Evolutionary conservation across 2,329 filamentous ascomycete genomes (phyloP), one percentile per base, ranked within the genome.

Genomic region (Sporothrix curviconia): DNA sequence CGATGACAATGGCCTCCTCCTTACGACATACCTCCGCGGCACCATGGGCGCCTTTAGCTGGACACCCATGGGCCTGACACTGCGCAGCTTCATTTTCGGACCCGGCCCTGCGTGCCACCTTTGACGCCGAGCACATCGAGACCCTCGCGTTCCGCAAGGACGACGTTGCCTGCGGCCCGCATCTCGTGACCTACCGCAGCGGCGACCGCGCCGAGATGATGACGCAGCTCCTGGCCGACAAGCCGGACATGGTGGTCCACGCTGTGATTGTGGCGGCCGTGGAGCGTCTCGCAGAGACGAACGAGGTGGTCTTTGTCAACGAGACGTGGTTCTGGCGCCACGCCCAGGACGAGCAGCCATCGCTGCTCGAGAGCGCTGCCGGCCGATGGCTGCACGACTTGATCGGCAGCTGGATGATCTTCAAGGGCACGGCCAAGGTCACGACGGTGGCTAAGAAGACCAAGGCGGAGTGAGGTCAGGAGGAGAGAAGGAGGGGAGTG

Each of bases 301-400:
- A 55, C 1, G 40, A 50, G 12, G 59, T 68, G 25, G 62, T 68
- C 7, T 69, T 73, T 50, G 63, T 70, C 46, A 72, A 71, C 57
- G 70, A 73, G 65, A 71, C 71, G n/a, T 72, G 70, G 71, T 68
- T 71, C 67, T 73, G 70, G 70, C 65, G 71, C 43, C 53, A 55
- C 22, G 61, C 56, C 11, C 32, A 54, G 15, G 59, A 62, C 17
- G 70, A 71, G 49, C 63, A 61, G 49, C 62, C 66, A 15, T 64
- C 66, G 11, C 51, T 71, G 53, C 59, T 73, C 24, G 70, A 73
- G 59, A 59, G 61, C 2, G 30, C 60, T 0, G 12, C 67, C 1
- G 67, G 68, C 1, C 61, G 60, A 3, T 71, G 68, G 68, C 55
- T 71, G 28, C 71, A 73, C 52, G 7, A 40, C 2, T 53, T 63